phyloP scores from a whole-genome alignment of 2,329 filamentous ascomycete genomes.

The Fulvia fulva region DNA sequence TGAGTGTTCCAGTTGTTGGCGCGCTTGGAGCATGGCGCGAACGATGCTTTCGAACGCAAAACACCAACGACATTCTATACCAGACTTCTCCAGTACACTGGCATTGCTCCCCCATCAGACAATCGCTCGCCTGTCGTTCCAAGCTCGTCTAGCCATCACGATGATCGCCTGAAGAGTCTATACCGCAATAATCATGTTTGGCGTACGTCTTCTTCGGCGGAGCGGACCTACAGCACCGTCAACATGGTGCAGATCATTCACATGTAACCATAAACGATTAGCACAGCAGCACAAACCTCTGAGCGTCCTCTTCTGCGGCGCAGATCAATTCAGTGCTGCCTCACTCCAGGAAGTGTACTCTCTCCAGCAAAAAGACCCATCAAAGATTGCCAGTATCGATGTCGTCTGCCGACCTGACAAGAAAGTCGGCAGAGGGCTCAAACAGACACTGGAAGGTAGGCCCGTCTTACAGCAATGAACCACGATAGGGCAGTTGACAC shows the following conservation, averaged over 20 bases:
- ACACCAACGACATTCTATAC: neutral
- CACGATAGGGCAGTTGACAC: neutral
- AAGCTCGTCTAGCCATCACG: neutral
- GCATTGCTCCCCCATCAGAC: neutral
- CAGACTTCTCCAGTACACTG: neutral
- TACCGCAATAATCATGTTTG: neutral
- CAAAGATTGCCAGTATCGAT: conserved; percentile 70
- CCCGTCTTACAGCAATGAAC: conserved; percentile 2
- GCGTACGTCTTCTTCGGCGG: neutral
- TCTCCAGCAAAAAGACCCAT: conserved; percentile 39
- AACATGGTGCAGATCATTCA: neutral
- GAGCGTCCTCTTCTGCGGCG: conserved; percentile 88
- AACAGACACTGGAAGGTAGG: conserved; percentile 59
- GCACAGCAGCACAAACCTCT: conserved; percentile 51
- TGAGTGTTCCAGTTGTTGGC: neutral
- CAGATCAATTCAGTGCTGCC: conserved; percentile 81
- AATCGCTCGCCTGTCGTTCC: neutral
- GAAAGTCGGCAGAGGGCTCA: conserved; percentile 66
- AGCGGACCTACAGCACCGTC: neutral
- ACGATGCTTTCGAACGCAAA: neutral
- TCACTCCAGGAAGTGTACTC: conserved; percentile 66
- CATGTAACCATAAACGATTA: neutral
- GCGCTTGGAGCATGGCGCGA: neutral
- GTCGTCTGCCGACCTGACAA: conserved; percentile 81
- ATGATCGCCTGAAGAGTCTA: too few relatives aligned